These are phyloP conservation scores for Sordariomycetes sp. DNA, from an alignment of 2,329 filamentous ascomycete genomes.

Conservation along the genomic window DNA sequence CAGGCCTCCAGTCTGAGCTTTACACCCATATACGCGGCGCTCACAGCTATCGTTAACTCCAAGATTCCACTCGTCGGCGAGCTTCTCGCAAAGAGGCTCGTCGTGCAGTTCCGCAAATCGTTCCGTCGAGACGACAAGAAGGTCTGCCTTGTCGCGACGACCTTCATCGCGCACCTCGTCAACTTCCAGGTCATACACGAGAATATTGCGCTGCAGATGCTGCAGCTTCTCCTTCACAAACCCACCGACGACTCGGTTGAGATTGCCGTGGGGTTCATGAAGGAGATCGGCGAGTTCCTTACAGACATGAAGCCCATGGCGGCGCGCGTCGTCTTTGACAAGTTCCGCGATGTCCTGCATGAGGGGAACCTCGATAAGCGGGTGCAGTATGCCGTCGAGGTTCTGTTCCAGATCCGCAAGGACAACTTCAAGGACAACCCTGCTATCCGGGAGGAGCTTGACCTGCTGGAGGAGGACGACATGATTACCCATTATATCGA, in stretches of 20 bases:
- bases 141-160: constrained; percentile 84
- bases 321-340: constrained; percentile 82
- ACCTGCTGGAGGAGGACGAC: constrained; percentile 93
- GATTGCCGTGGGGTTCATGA: constrained; percentile 86
- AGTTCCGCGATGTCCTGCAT: constrained; percentile 88
- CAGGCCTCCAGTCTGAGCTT: constrained; percentile 93
- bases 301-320: constrained; percentile 92
- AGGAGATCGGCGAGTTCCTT: constrained; percentile 85
- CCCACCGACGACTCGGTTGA: constrained; percentile 96
- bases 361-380: constrained; percentile 96
- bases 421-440: constrained; percentile 95
- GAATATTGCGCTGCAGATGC: constrained; percentile 82
- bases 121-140: constrained; percentile 96
- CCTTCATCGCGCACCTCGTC: constrained; percentile 87
- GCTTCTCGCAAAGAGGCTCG: constrained; percentile 68
- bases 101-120: constrained; percentile 88
- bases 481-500: constrained; percentile 85
- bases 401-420: constrained; percentile 90
- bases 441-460: constrained; percentile 80
- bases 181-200: constrained; percentile 96
- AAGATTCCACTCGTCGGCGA: constrained; percentile 93
- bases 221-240: constrained; percentile 84
- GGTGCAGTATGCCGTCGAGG: constrained; percentile 99
- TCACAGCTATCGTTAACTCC: constrained; percentile 94
- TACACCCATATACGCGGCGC: constrained; percentile 89